These are phyloP conservation scores for Pouteria glomerata DNA, from an alignment of 148 eudicot genomes.

Conservation along the genomic window DNA sequence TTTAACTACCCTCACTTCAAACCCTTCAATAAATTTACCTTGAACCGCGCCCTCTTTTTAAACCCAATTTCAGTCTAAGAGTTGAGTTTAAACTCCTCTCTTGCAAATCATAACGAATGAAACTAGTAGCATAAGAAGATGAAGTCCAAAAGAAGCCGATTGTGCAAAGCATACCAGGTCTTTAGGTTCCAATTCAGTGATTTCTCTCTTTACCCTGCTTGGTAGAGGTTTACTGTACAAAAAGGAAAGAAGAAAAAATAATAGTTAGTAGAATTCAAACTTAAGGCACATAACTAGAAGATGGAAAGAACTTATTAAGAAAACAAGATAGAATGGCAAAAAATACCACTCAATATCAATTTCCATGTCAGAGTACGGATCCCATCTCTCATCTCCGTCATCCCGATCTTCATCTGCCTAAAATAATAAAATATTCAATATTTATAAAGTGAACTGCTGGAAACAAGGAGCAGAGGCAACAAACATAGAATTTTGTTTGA, in stretches of 20 bases:
- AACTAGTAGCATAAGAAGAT: neutral
- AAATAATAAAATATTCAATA: neutral
- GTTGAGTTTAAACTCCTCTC: neutral
- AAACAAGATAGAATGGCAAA: no score
- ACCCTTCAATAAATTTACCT: no score
- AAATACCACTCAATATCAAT: conserved; percentile 49
- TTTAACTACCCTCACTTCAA: no score
- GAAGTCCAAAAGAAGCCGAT: neutral
- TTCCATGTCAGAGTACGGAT: conserved; percentile 66
- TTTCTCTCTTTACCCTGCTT: conserved; percentile 58
- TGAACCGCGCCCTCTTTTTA: neutral
- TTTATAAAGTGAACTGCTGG: neutral
- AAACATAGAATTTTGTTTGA: neutral
- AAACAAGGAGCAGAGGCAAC: neutral
- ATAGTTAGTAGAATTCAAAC: neutral
- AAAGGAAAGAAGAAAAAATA: no score
- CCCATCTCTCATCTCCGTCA: conserved; percentile 65
- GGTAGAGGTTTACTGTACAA: conserved; percentile 41
- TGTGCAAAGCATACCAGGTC: conserved; percentile 30
- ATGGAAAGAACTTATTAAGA: neutral
- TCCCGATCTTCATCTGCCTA: conserved; percentile 71
- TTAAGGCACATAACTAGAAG: neutral
- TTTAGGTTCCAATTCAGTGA: conserved; percentile 32
- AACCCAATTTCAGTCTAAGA: neutral
- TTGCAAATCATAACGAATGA: neutral